Evolutionary conservation across 169 alveolate genomes (phyloP).

Genomic region (Babesia sp.): DNA sequence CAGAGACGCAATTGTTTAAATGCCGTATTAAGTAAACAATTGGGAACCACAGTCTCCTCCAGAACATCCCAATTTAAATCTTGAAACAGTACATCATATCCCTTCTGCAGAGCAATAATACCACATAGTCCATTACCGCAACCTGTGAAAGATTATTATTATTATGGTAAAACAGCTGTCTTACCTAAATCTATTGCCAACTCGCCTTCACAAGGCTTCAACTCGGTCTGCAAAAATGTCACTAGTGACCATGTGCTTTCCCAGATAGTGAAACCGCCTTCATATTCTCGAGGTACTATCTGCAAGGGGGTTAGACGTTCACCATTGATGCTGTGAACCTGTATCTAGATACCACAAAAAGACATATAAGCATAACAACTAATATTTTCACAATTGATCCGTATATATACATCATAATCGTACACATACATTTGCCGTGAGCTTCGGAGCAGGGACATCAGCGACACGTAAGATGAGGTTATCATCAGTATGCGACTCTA

Average conservation of each 20-base stretch:
- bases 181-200: slow-evolving; percentile 50
- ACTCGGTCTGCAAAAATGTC: slow-evolving; percentile 21
- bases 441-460: background rate
- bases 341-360: too few relatives aligned
- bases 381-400: too few relatives aligned
- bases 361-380: too few relatives aligned
- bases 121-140: slow-evolving; percentile 67
- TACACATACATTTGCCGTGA: slow-evolving; percentile 5
- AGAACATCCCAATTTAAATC: slow-evolving; percentile 63
- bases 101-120: slow-evolving; percentile 19
- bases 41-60: slow-evolving; percentile 52
- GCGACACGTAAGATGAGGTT: background rate
- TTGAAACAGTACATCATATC: slow-evolving; percentile 54
- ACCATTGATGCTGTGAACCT: too few relatives aligned
- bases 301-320: too few relatives aligned
- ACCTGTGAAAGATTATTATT: slow-evolving; percentile 37
- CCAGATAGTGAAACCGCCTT: slow-evolving; percentile 69
- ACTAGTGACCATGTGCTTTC: slow-evolving; percentile 63
- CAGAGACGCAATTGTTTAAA: background rate
- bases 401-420: background rate
- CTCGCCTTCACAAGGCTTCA: background rate
- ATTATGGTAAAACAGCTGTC: too few relatives aligned
- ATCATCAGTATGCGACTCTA: background rate
- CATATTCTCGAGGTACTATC: slow-evolving; percentile 46
- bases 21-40: slow-evolving; percentile 17